phyloP scores from a whole-genome alignment of 345 rosid genomes.

The Eucalyptus sp. region DNA sequence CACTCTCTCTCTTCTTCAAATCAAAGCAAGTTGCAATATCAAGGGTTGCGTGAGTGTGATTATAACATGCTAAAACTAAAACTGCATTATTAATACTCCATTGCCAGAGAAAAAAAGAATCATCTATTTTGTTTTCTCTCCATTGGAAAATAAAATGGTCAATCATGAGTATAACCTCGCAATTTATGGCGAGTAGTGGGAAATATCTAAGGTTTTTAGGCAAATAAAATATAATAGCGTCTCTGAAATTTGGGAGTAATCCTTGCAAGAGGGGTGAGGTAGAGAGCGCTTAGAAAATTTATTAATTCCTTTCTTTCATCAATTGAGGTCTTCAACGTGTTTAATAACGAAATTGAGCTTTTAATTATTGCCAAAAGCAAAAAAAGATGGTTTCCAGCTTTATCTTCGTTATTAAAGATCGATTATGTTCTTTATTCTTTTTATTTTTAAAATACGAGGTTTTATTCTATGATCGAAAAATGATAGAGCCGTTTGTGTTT shows the following conservation, averaged over 20 bases:
- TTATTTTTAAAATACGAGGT: not conserved
- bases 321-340: not conserved
- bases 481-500: not conserved
- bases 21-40: not conserved
- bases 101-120: rapidly evolving
- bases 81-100: rapidly evolving
- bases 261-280: not conserved
- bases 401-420: not conserved
- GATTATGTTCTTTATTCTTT: not conserved
- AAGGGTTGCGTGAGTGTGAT: rapidly evolving
- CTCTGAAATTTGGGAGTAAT: not conserved
- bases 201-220: not conserved
- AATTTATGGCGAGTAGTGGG: not conserved
- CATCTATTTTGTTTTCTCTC: not conserved
- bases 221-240: not conserved
- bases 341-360: not conserved
- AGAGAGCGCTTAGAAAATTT: not conserved
- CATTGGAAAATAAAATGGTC: not conserved
- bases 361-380: not conserved
- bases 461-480: not conserved
- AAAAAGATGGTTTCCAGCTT: not conserved
- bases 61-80: not conserved
- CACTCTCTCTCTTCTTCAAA: not conserved
- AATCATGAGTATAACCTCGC: not conserved
- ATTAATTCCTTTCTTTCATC: not conserved